Evolutionary conservation across 495 filamentous ascomycete genomes (phyloP).

Genomic region (Aspergillus leporis): DNA sequence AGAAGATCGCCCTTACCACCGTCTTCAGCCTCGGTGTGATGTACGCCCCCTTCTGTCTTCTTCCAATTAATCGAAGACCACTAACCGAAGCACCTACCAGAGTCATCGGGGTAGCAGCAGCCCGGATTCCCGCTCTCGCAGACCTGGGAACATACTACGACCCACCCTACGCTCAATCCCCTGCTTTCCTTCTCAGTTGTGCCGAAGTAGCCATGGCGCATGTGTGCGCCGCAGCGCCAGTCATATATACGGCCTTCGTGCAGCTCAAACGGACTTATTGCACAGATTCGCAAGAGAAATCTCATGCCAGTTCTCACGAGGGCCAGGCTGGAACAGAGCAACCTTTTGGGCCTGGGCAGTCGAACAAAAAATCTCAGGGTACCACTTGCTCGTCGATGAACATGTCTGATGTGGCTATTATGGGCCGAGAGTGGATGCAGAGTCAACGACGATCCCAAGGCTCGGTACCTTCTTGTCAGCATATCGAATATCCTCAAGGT

Average conservation of each 20-base stretch:
- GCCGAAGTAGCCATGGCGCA: neutral
- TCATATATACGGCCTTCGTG: neutral
- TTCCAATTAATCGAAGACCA: no score
- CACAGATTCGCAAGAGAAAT: neutral
- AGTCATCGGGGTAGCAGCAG: neutral
- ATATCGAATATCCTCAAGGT: neutral
- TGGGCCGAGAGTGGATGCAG: neutral
- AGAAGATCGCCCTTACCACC: neutral
- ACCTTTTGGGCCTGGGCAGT: neutral
- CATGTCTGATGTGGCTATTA: neutral
- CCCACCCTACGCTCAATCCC: neutral
- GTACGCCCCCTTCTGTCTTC: neutral
- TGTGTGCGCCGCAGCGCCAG: neutral
- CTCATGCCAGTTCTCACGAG: neutral
- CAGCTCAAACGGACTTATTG: neutral
- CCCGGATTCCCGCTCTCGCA: neutral
- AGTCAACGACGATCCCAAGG: neutral
- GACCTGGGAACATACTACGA: neutral
- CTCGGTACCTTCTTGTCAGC: neutral
- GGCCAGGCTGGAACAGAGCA: neutral
- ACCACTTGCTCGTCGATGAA: neutral
- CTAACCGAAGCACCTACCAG: no score
- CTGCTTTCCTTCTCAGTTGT: neutral
- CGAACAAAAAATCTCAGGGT: neutral
- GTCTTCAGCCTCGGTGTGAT: neutral